Percentiles rank a stretch among this genome's conserved stretches.
Conservation (phyloP, 805 yeast species). For the Ogataea ganodermae region DNA sequence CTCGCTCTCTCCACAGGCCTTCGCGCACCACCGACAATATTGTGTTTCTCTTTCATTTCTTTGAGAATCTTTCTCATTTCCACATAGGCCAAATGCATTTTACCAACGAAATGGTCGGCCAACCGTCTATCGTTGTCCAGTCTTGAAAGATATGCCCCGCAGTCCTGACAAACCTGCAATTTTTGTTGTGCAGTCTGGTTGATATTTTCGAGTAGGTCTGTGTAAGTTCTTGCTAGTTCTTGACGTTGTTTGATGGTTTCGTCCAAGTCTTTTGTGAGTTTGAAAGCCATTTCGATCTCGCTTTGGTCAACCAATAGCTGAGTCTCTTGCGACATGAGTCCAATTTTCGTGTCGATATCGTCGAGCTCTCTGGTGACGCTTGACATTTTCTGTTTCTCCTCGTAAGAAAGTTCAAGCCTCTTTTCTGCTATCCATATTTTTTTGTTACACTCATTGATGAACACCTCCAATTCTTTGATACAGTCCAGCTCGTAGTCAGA, state of each 20-base stretch:
- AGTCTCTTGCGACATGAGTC: constrained; percentile 67
- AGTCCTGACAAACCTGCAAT: constrained; percentile 83
- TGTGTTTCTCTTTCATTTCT: constrained; percentile 35
- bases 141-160: constrained; percentile 86
- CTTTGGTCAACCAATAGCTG: constrained; percentile 50
- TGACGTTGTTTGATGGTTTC: constrained; percentile 51
- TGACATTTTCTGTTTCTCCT: constrained; percentile 39
- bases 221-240: constrained; percentile 53
- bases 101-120: constrained; percentile 89
- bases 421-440: constrained; percentile 63
- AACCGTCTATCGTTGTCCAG: constrained; percentile 85
- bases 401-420: constrained; percentile 71
- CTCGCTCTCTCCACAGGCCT: neutral
- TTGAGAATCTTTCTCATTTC: constrained; percentile 63
- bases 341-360: constrained; percentile 59
- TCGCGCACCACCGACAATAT: neutral
- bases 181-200: constrained; percentile 90
- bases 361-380: constrained; percentile 53
- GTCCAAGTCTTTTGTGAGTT: constrained; percentile 49
- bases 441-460: constrained; percentile 65
- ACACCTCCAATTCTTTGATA: constrained; percentile 47
- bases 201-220: constrained; percentile 64
- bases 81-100: constrained; percentile 80
- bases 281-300: constrained; percentile 52
- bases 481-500: constrained; percentile 48